These are phyloP conservation scores for Sporobolomyces roseus DNA, from an alignment of 768 basidiomycete genomes.

Conservation along the genomic window DNA sequence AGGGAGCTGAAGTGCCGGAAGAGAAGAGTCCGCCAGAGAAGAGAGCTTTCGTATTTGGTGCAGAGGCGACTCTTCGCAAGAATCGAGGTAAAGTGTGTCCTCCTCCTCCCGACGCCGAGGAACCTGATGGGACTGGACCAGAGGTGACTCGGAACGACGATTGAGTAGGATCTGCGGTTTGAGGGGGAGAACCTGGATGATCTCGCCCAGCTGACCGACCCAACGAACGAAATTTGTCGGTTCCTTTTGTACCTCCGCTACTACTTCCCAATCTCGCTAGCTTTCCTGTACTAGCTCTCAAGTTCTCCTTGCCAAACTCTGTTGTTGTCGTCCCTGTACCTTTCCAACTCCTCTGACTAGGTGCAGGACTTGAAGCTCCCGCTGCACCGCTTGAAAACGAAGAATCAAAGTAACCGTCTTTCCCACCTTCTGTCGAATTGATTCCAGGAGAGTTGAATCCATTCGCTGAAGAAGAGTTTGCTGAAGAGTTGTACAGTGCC, in stretches of 20 bases:
- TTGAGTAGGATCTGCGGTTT: conserved; percentile 18
- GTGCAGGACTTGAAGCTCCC: conserved; percentile 4
- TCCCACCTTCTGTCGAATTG: neutral
- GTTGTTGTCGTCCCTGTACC: neutral
- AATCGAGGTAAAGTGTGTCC: conserved; percentile 63
- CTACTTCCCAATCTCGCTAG: conserved; percentile 6
- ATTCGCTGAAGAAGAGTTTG: neutral
- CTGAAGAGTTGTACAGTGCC: neutral
- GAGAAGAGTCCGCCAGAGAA: conserved; percentile 53
- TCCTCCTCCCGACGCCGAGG: too few relatives aligned
- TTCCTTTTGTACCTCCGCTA: neutral
- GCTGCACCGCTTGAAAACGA: neutral
- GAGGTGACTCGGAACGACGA: conserved; percentile 12
- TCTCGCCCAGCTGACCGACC: conserved; percentile 13
- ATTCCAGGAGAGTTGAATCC: conserved; percentile 2
- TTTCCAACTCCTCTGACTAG: conserved; percentile 7
- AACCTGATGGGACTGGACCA: too few relatives aligned
- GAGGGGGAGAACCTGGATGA: conserved; percentile 6
- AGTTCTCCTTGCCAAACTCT: conserved; percentile 19
- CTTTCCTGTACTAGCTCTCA: conserved; percentile 1
- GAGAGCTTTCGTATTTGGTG: conserved; percentile 90
- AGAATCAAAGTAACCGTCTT: conserved; percentile 14
- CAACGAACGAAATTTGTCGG: conserved; percentile 36
- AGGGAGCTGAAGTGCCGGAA: conserved; percentile 47
- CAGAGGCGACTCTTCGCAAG: conserved; percentile 90